These are phyloP conservation scores for Leccinellum luteum DNA, from an alignment of 768 basidiomycete species.

Conservation along the genomic window DNA sequence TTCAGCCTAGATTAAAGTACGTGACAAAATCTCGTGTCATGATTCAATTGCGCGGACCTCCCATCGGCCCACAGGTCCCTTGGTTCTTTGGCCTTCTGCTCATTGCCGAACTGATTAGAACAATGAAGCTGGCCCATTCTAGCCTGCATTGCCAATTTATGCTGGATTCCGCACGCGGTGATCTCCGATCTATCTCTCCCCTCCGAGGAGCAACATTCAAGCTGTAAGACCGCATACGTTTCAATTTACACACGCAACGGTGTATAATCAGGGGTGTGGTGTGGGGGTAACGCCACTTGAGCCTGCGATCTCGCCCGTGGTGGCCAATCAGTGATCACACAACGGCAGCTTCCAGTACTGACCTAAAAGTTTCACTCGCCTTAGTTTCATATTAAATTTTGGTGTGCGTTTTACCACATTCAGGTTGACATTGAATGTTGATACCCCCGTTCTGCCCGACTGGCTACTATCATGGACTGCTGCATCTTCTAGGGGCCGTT, in stretches of 20 bases:
- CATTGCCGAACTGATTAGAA: background rate
- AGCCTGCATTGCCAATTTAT: background rate
- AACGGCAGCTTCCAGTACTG: background rate
- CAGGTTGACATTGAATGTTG: background rate
- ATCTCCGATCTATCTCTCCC: background rate
- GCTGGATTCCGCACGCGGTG: background rate
- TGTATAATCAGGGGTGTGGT: background rate
- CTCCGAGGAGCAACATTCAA: background rate
- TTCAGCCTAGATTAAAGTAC: background rate
- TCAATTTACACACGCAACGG: background rate
- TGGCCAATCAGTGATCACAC: background rate
- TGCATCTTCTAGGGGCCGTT: background rate
- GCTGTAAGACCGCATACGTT: background rate
- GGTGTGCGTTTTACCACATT: background rate
- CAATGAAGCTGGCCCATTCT: background rate
- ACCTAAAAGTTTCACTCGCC: background rate
- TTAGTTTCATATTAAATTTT: background rate
- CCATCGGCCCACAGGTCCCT: background rate
- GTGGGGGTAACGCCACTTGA: background rate
- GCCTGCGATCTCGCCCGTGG: background rate
- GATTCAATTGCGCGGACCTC: background rate
- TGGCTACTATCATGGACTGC: background rate
- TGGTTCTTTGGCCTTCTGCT: background rate
- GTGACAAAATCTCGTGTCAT: background rate
- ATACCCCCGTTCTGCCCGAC: background rate